A percentile compares a stretch with the other conserved stretches of the same genome.
Evolutionary conservation across 306 rosid genomes (phyloP).

Genomic region (Prunus campanulata): DNA sequence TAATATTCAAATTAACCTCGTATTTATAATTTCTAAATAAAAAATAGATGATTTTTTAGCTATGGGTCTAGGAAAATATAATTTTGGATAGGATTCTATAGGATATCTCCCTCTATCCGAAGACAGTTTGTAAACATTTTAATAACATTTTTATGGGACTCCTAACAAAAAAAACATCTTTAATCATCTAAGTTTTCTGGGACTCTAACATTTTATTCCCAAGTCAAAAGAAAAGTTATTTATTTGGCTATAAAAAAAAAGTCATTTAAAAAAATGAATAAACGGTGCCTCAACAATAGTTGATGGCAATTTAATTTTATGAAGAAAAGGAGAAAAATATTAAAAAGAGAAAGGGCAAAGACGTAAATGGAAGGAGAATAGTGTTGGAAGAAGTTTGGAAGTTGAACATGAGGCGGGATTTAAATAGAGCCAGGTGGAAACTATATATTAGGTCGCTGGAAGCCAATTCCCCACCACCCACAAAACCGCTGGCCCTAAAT

Average conservation of each 20-base stretch:
- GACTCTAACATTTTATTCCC: too few relatives aligned
- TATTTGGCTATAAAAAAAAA: background rate
- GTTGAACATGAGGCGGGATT: constrained; percentile 45
- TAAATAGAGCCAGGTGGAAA: constrained; percentile 25
- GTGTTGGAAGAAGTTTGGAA: constrained; percentile 8
- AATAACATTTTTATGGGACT: too few relatives aligned
- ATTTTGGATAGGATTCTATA: too few relatives aligned
- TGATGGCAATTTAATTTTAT: constrained; percentile 2
- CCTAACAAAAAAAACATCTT: too few relatives aligned
- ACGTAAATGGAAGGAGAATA: constrained; percentile 1
- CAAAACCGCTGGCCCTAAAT: constrained; percentile 46
- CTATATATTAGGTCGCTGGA: constrained; percentile 34
- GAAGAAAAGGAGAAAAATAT: background rate
- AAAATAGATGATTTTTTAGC: too few relatives aligned
- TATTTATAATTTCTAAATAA: too few relatives aligned
- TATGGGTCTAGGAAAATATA: too few relatives aligned
- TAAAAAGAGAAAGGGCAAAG: constrained; percentile 17
- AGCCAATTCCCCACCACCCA: constrained; percentile 43
- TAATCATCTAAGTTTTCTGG: too few relatives aligned
- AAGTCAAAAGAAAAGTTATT: background rate
- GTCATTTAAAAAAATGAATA: background rate
- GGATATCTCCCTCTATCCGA: too few relatives aligned
- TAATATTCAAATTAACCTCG: too few relatives aligned
- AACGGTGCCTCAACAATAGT: background rate
- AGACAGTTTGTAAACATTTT: too few relatives aligned